Conservation (phyloP, 1,139 yeast species). For the Waltiozyma solani region DNA sequence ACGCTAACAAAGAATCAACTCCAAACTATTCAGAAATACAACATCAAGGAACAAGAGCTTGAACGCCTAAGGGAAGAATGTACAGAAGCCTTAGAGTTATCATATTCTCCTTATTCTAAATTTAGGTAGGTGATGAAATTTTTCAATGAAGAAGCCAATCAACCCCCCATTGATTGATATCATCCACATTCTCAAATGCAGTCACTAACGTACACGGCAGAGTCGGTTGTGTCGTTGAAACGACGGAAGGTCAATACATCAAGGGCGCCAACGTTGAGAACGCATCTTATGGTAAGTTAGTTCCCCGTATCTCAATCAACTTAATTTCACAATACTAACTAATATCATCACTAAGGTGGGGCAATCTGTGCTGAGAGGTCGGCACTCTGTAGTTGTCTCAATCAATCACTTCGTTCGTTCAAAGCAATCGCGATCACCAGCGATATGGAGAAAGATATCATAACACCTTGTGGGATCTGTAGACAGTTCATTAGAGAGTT, state of each 20-base stretch:
- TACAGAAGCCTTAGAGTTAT: conserved; percentile 33
- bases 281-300: conserved; percentile 62
- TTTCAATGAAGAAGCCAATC: no score
- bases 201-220: conserved; percentile 26
- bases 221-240: conserved; percentile 72
- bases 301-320: neutral
- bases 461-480: conserved; percentile 92
- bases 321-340: neutral
- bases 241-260: conserved; percentile 38
- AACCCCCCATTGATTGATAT: neutral
- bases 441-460: conserved; percentile 41
- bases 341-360: conserved; percentile 28
- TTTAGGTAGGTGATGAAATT: conserved; percentile 36
- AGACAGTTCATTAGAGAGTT: conserved; percentile 84
- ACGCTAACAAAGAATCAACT: neutral
- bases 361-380: conserved; percentile 87
- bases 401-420: conserved; percentile 35
- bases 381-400: conserved; percentile 60
- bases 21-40: neutral
- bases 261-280: conserved; percentile 88
- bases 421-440: conserved; percentile 65
- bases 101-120: conserved; percentile 79
- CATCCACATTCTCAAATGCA: neutral
- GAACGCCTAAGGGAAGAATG: conserved; percentile 4
- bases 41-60: conserved; percentile 5